Base-by-base conservation (phyloP, 1,284 basidiomycete genomes). In the Meira miltonrushii region DNA sequence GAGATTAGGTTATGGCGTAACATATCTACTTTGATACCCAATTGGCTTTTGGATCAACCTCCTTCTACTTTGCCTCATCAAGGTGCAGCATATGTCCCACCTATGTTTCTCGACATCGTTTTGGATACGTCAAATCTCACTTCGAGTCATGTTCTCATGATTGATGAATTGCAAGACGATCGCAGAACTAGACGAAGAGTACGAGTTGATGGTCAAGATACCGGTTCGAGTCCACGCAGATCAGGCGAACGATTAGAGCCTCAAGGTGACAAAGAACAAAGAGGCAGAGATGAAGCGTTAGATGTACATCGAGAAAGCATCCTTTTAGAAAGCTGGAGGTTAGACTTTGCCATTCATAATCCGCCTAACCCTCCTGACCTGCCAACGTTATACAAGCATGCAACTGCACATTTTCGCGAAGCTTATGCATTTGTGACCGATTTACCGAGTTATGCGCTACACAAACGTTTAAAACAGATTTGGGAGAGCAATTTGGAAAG, bases 1-100 rank as follows among this genome's bases (percentile, higher is more conserved):
- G 77, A 79, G 40, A 69, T 80, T 23, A 64, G 68, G 17, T 62
- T 72, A 1, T 80, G 79, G 79, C 62, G 72, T 9, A 74, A 60
- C 28, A 62, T 73, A 15, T 76, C 74, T 1, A 37, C 58, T 6
- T 61, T 71, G n/a, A 52, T 72, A 40, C 40, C 56, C 39, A 10
- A 60, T 10, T 54, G 50, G 13, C 19, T 57, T 51, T 46, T 55
- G 19, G 39, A 55, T 58, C 39, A 12, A 15, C 53, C 13, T 40
- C 12, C 21, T 41, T 13, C 9, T 37, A 11, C 2, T 51, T 53
- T 39, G n/a, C 39, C 25, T 33, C 49, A 7, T 13, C 41, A 15
- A 25, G 37, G n/a, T 38, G 19, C 9, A 17, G 28, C 10, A n/a
- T 37, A 33, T 38, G 65, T 78, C 11, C 78, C 78, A 1, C 64